Evolutionary conservation across 805 yeast species (phyloP).

Genomic region (Ogataea populi-albae): DNA sequence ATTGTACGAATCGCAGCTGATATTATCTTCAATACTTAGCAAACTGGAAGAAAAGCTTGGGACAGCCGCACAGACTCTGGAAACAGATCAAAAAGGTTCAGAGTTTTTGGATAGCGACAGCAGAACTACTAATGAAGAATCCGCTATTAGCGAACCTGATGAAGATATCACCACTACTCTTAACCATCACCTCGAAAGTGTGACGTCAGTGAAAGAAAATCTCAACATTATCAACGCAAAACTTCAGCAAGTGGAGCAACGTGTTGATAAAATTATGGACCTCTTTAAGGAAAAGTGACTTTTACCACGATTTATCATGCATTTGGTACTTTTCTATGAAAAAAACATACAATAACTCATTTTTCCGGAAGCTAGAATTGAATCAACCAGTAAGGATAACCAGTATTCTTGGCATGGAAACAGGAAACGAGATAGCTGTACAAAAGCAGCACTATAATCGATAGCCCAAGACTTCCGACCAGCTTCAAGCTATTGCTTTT

Average conservation of each 20-base stretch:
- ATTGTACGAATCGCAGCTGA: constrained; percentile 55
- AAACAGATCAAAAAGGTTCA: neutral
- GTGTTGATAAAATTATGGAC: constrained; percentile 30
- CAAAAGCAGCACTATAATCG: constrained; percentile 46
- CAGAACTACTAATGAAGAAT: too few relatives aligned
- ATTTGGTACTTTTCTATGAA: too few relatives aligned
- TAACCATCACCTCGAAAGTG: constrained; percentile 23
- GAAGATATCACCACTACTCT: constrained; percentile 7
- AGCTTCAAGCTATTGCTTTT: constrained; percentile 46
- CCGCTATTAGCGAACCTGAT: too few relatives aligned
- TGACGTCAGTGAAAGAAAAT: constrained; percentile 24
- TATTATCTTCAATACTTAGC: constrained; percentile 47
- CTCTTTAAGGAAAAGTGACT: constrained; percentile 11
- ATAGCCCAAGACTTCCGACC: constrained; percentile 44
- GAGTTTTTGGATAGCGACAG: too few relatives aligned
- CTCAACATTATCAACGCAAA: constrained; percentile 25
- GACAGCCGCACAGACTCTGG: constrained; percentile 12
- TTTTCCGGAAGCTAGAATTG: constrained; percentile 19
- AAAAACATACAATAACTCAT: too few relatives aligned
- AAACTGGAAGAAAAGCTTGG: constrained; percentile 36
- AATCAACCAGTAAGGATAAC: constrained; percentile 70
- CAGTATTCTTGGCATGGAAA: constrained; percentile 66
- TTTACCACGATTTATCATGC: too few relatives aligned
- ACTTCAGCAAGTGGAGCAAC: constrained; percentile 36
- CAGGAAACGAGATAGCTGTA: constrained; percentile 64